Base-by-base conservation (phyloP, 2,329 filamentous ascomycete species). In the Diaporthe helianthi region DNA sequence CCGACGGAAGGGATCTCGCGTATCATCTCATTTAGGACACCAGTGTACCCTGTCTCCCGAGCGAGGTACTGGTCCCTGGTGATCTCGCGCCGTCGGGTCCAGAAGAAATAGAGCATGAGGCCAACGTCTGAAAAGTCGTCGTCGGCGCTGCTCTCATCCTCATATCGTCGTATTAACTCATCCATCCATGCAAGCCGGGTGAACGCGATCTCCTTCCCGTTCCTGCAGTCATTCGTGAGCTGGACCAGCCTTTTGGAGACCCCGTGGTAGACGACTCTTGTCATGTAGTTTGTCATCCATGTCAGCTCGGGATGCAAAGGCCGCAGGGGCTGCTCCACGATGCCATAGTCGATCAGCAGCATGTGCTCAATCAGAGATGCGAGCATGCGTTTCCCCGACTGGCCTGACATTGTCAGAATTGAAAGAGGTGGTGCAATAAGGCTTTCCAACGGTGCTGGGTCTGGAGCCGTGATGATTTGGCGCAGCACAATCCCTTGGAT, bases 1-100 rank as follows among this genome's bases (percentile, higher is more conserved):
- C 73, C 72, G 15, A 47, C 65, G 0, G 17, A 47, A 2, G 73
- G 65, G 15, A 73, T 49, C 41, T 74, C 71, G 24, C 26, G 55
- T n/a, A 73, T 53, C 44, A 74, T 71, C 64, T 72, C 71, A n/a
- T 71, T 49, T 2, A 73, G 24, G 13, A 73, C 65, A 1, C 73
- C 72, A 2, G 60, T 71, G 49, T 74, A 73, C 24, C 69, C 72
- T 3, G 71, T 73, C 41, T 55, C 22, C 0, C 65, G 67, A 26
- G 29, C 12, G 2, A 52, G 55, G 15, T 51, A 54, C 2, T 60
- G 36, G 10, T 44, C 15, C 17, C 12, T n/a, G 19, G 8, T 47
- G 46, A 72, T 63, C 3, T 65, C 26, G 22, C 41, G 51, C 15
- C 66, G 70, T 1, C 44, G 61, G 9, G 70, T 61, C 31, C 54